Evolutionary conservation across 495 filamentous ascomycete genomes (phyloP).

Genomic region (Polyplosphaeria fusca): DNA sequence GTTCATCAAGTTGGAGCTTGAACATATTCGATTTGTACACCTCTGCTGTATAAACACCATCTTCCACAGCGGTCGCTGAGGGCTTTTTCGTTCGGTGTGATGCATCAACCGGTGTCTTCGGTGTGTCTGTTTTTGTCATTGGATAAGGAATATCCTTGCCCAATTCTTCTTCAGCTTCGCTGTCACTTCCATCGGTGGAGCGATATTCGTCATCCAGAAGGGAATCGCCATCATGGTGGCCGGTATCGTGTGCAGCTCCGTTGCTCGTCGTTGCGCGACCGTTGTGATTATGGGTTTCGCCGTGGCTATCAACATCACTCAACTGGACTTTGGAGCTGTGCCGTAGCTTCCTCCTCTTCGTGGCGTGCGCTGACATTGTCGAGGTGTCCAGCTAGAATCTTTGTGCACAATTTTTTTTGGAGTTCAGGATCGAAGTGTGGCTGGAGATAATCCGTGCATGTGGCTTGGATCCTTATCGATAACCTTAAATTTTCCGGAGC

Average conservation of each 20-base stretch:
- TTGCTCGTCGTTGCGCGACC: neutral
- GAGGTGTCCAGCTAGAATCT: neutral
- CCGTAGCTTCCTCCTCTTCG: constrained; percentile 38
- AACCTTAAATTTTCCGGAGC: constrained; percentile 27
- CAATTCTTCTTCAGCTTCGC: neutral
- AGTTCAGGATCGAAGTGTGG: neutral
- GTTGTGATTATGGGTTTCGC: neutral
- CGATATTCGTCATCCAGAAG: neutral
- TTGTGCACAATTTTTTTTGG: constrained; percentile 1
- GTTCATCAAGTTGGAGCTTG: constrained; percentile 82
- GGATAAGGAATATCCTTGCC: neutral
- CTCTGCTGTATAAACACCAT: constrained; percentile 34
- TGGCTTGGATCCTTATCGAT: constrained; percentile 31
- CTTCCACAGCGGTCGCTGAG: constrained; percentile 6
- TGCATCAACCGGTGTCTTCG: neutral
- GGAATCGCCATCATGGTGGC: too few species aligned
- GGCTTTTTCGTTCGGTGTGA: neutral
- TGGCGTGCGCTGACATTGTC: constrained; percentile 34
- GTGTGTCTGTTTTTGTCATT: neutral
- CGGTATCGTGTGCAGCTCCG: neutral
- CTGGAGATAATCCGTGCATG: constrained; percentile 2
- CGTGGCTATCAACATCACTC: constrained; percentile 24
- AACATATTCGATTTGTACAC: constrained; percentile 70
- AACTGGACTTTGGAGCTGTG: constrained; percentile 26
- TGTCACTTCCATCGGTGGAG: neutral